Evolutionary conservation across 75 land plant species (phyloP).

Genomic region (Selaginella tamariscina): DNA sequence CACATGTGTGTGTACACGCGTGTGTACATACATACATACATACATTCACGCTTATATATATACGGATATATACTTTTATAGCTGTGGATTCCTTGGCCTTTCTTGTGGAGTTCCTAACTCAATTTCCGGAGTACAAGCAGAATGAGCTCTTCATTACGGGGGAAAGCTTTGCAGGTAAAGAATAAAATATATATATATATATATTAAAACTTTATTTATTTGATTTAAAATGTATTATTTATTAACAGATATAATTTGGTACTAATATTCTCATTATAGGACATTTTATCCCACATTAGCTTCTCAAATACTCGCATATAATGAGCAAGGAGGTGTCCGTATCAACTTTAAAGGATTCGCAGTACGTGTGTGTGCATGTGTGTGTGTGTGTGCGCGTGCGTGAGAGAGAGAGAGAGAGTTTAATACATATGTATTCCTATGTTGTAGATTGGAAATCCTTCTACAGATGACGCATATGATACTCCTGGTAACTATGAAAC

Average conservation of each 20-base stretch:
- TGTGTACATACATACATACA: too few species aligned
- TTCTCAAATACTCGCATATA: not conserved
- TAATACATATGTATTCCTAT: not conserved
- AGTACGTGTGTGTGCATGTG: not conserved
- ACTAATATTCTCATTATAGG: not conserved
- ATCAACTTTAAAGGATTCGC: not conserved
- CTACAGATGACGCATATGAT: slow-evolving; percentile 43
- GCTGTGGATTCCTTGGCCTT: slow-evolving; percentile 24
- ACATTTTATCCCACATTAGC: not conserved
- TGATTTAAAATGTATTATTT: too few species aligned
- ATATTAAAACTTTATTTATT: too few species aligned
- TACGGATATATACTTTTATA: slow-evolving; percentile 6
- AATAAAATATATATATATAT: too few species aligned
- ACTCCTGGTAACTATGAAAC: slow-evolving; percentile 46
- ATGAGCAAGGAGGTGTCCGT: not conserved
- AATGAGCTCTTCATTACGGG: slow-evolving; percentile 62
- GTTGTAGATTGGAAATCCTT: slow-evolving; percentile 64
- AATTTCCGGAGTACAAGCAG: slow-evolving; percentile 46
- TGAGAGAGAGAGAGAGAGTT: not conserved
- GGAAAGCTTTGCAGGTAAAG: slow-evolving; percentile 68
- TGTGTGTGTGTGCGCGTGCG: not conserved
- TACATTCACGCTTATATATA: not conserved
- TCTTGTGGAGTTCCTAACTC: slow-evolving; percentile 50
- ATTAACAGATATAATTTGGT: too few species aligned
- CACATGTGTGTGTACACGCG: too few species aligned